Conservation (phyloP, 2,329 filamentous ascomycete species). For the Aspergillus fumigatus region DNA sequence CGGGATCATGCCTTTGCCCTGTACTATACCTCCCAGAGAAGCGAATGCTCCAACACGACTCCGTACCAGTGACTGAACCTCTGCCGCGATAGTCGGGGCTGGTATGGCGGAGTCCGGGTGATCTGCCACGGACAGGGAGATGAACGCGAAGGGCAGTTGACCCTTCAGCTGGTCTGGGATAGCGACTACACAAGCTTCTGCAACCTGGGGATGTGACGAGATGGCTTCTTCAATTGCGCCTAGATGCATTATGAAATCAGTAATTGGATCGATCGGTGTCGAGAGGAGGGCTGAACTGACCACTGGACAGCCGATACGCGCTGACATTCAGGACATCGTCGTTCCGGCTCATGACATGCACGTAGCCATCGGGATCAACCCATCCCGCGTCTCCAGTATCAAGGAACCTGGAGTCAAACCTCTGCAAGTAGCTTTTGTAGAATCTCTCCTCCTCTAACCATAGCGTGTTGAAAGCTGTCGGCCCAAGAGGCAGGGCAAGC, state of each 20-base stretch:
- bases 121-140: slow-evolving; percentile 31
- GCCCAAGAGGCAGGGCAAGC: slow-evolving; percentile 73
- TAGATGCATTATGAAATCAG: slow-evolving; percentile 26
- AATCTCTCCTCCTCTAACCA: slow-evolving; percentile 85
- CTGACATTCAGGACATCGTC: slow-evolving; percentile 97
- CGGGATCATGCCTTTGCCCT: slow-evolving; percentile 80
- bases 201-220: slow-evolving; percentile 70
- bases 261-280: too few relatives aligned
- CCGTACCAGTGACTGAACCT: slow-evolving; percentile 51
- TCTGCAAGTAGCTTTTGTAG: slow-evolving; percentile 75
- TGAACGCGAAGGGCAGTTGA: slow-evolving; percentile 85
- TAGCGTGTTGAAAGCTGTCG: slow-evolving; percentile 77
- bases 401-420: slow-evolving; percentile 77
- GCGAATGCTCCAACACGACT: slow-evolving; percentile 84
- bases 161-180: slow-evolving; percentile 84
- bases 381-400: slow-evolving; percentile 89
- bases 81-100: slow-evolving; percentile 15
- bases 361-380: slow-evolving; percentile 68
- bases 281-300: too few relatives aligned
- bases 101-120: slow-evolving; percentile 49
- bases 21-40: slow-evolving; percentile 76
- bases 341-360: slow-evolving; percentile 59
- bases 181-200: slow-evolving; percentile 80
- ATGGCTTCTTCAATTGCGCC: slow-evolving; percentile 89
- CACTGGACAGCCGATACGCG: slow-evolving; percentile 75